phyloP scores from a whole-genome alignment of 371 early-diverging fungal species.

The Mucor indicus region DNA sequence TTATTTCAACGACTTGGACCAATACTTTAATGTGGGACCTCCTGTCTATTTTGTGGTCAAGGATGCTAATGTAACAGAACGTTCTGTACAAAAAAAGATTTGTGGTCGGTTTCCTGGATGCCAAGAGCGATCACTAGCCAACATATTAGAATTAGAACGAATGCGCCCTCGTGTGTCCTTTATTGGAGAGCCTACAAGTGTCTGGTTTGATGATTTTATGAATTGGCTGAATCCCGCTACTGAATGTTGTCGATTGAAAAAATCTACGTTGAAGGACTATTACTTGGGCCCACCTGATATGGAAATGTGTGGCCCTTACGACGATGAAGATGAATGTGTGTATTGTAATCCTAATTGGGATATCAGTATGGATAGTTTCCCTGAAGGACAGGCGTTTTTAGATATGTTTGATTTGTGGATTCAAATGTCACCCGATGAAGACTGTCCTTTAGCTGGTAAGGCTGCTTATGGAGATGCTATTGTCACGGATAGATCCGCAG shows the following conservation, averaged over 20 bases:
- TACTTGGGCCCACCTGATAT: not conserved
- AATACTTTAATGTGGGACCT: slow-evolving; percentile 68
- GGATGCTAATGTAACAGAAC: slow-evolving; percentile 50
- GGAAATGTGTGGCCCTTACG: slow-evolving; percentile 52
- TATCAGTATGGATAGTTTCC: slow-evolving; percentile 55
- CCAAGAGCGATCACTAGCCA: slow-evolving; percentile 53
- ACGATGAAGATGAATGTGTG: slow-evolving; percentile 57
- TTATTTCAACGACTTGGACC: slow-evolving; percentile 68
- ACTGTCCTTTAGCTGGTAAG: slow-evolving; percentile 70
- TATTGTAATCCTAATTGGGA: slow-evolving; percentile 58
- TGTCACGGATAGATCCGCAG: slow-evolving; percentile 22
- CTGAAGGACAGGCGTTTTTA: slow-evolving; percentile 62
- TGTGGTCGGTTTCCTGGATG: slow-evolving; percentile 69
- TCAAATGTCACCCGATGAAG: slow-evolving; percentile 49
- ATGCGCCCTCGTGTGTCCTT: slow-evolving; percentile 61
- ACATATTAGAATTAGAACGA: slow-evolving; percentile 67
- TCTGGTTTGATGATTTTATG: slow-evolving; percentile 75
- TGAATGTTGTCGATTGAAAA: slow-evolving; percentile 58
- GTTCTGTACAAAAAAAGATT: slow-evolving; percentile 50
- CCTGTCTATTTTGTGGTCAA: slow-evolving; percentile 77
- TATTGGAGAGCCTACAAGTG: slow-evolving; percentile 68
- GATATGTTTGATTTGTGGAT: slow-evolving; percentile 59
- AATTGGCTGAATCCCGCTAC: slow-evolving; percentile 65
- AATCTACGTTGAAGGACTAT: slow-evolving; percentile 6
- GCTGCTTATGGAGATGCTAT: slow-evolving; percentile 73